Evolutionary conservation across 2,329 filamentous ascomycete species (phyloP).

Genomic region (Epichloe glyceriae): DNA sequence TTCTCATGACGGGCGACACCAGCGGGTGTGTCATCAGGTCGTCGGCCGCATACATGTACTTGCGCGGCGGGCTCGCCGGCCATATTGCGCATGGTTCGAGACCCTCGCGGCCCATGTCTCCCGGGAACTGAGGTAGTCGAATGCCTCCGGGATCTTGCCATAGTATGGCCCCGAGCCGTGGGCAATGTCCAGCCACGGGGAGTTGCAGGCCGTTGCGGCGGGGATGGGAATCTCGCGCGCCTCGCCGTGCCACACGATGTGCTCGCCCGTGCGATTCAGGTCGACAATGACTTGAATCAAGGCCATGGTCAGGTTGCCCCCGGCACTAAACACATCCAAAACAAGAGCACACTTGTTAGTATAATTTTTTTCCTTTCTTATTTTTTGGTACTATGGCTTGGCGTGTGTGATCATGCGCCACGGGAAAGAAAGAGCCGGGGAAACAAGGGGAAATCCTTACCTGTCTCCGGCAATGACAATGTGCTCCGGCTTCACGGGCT

Average conservation of each 20-base stretch:
- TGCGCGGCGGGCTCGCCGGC: constrained; percentile 42
- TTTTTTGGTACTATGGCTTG: background rate
- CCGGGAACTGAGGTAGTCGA: constrained; percentile 39
- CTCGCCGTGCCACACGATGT: constrained; percentile 47
- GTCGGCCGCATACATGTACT: constrained; percentile 41
- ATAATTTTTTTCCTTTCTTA: too few species aligned
- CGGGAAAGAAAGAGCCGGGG: background rate
- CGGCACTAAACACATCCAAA: constrained; percentile 37
- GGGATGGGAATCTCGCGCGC: constrained; percentile 50
- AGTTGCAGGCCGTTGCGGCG: constrained; percentile 48
- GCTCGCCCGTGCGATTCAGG: constrained; percentile 33
- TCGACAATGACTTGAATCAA: constrained; percentile 59
- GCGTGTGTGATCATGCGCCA: too few species aligned
- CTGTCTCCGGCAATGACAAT: constrained; percentile 63
- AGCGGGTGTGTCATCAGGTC: constrained; percentile 51
- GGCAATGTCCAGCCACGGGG: constrained; percentile 61
- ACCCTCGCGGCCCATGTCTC: constrained; percentile 13
- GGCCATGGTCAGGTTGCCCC: constrained; percentile 55
- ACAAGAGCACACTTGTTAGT: background rate
- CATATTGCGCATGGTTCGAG: constrained; percentile 37
- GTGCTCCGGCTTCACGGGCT: constrained; percentile 47
- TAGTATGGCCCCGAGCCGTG: constrained; percentile 31
- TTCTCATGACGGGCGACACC: constrained; percentile 45
- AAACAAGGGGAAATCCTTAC: constrained; percentile 18
- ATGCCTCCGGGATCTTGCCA: constrained; percentile 14